These are phyloP conservation scores for Colletotrichum gigasporum DNA, from an alignment of 2,329 filamentous ascomycete species.

Conservation along the genomic window DNA sequence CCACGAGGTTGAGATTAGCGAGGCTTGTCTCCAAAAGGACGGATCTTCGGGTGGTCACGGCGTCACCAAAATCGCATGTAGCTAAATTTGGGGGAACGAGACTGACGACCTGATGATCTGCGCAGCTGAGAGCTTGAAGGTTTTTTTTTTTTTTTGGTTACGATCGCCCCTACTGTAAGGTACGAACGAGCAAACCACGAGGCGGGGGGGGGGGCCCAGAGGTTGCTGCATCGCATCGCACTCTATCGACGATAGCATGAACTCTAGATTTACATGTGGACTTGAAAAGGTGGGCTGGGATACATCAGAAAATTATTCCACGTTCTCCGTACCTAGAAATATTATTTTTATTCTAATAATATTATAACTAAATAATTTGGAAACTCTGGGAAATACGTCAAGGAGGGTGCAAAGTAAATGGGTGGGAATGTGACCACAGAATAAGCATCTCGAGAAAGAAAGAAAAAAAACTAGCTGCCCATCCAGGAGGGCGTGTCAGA, in stretches of 20 bases:
- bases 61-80: not conserved
- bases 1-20: not conserved
- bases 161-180: not conserved
- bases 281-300: too few species aligned
- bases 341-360: not conserved
- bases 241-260: not conserved
- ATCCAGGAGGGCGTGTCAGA: conserved; percentile 12
- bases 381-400: too few species aligned
- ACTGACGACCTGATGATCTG: conserved; percentile 23
- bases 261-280: not conserved
- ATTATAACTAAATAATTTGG: too few species aligned
- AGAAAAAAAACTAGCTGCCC: too few species aligned
- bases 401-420: too few species aligned
- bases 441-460: too few species aligned
- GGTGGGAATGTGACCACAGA: conserved; percentile 12
- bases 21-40: not conserved
- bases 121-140: conserved; percentile 1
- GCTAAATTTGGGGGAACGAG: not conserved
- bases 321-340: too few species aligned
- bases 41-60: conserved; percentile 15
- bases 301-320: not conserved
- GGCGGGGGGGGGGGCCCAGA: not conserved
- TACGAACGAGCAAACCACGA: not conserved
- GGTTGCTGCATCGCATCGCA: not conserved
- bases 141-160: too few species aligned